phyloP scores from a whole-genome alignment of 2,329 filamentous ascomycete genomes.

The Talaromyces sp. region DNA sequence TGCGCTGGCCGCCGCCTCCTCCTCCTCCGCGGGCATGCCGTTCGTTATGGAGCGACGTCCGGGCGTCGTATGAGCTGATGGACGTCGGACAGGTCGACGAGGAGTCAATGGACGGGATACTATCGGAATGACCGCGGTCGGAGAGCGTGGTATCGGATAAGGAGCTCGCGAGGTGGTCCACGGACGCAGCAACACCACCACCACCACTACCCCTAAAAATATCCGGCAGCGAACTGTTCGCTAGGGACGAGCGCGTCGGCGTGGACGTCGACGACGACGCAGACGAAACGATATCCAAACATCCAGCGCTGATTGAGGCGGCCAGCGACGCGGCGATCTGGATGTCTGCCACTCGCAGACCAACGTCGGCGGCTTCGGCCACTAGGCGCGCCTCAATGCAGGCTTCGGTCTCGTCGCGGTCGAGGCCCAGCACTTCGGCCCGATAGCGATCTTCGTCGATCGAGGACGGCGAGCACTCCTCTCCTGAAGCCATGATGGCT shows the following conservation, averaged over 20 bases:
- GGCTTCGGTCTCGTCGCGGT: slow-evolving; percentile 31
- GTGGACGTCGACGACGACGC: slow-evolving; percentile 21
- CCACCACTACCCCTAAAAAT: neutral
- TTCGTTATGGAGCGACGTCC: slow-evolving; percentile 7
- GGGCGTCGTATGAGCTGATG: slow-evolving; percentile 31
- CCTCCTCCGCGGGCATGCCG: neutral
- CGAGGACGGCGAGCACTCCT: neutral
- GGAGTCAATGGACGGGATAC: slow-evolving; percentile 33
- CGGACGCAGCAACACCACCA: slow-evolving; percentile 7
- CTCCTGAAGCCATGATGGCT: neutral
- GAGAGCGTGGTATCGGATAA: slow-evolving; percentile 29
- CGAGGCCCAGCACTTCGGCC: slow-evolving; percentile 28
- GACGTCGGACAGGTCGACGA: slow-evolving; percentile 36
- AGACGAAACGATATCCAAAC: slow-evolving; percentile 21
- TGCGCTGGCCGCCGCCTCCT: neutral
- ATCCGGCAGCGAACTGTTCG: slow-evolving; percentile 25
- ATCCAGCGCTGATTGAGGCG: slow-evolving; percentile 30
- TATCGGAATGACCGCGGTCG: slow-evolving; percentile 23
- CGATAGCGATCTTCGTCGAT: slow-evolving; percentile 36
- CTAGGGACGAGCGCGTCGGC: slow-evolving; percentile 18
- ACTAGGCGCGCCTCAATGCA: slow-evolving; percentile 32
- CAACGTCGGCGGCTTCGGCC: slow-evolving; percentile 33
- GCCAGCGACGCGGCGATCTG: slow-evolving; percentile 28
- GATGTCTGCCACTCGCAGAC: slow-evolving; percentile 28
- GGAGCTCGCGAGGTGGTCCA: slow-evolving; percentile 26